Evolutionary conservation across 768 basidiomycete species (phyloP), one percentile per base, ranked within the genome.

Genomic region (Rhodotorula toruloides): DNA sequence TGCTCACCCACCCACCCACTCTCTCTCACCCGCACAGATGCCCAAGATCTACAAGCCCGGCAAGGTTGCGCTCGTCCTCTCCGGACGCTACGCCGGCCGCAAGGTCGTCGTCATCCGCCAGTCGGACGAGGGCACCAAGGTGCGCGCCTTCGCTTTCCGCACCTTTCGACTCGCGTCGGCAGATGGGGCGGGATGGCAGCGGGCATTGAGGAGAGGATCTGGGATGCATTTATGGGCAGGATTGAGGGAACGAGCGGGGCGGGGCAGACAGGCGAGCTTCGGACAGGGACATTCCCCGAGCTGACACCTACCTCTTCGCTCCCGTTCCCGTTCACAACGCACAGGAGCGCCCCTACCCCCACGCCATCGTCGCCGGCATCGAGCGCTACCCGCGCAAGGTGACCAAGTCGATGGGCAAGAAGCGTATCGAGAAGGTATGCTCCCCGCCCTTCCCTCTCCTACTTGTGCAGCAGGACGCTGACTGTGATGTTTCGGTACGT

Each of bases 31-130:
- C 34, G 25, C 34, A 13, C 36, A 63, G 63, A 65, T 72, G 66
- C 67, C 62, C 66, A 70, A 73, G 79, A 79, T 80, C 77, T 80
- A 80, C 79, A 80, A 80, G 77, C 79, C 79, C 73, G 78, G 78
- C 75, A 79, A 79, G 74, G 78, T 79, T 64, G 78, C 78, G 42
- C 65, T 70, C 58, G 69, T 70, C 61, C 69, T 70, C 65, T 52
- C 47, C 40, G 96, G 96, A 78, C 92, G 96, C 78, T 96, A 97
- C 79, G 96, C 96, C 73, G 96, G 96, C 77, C 91, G 90, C 83
- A 99, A 99, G 84, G 94, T 97, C 74, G 94, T 99, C 68, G 89
- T 98, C 73, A 91, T 99, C 81, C 96, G 93, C 82, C 94, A 97
- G 80, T 78, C 86, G 70, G 96, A 99, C 78, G 96, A 98, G 78